phyloP scores from a whole-genome alignment of 192 early-diverging fungal species.

The Chytriomyces confervae region DNA sequence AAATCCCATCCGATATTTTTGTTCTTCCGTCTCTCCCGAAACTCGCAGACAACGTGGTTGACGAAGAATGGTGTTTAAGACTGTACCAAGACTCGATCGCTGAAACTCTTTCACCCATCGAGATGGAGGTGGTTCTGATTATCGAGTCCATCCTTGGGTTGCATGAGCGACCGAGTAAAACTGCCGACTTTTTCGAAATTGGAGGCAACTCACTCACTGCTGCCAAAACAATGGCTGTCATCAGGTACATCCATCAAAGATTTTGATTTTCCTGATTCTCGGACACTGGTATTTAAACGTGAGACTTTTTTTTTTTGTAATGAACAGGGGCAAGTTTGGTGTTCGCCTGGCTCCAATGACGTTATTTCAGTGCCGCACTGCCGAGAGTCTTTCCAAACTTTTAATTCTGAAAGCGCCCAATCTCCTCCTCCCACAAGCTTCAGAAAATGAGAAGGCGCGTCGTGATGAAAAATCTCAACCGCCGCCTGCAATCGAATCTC shows the following conservation, averaged over 20 bases:
- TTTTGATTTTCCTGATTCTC: background rate
- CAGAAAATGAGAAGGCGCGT: background rate
- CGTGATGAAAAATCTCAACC: background rate
- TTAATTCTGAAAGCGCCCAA: background rate
- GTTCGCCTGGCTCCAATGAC: constrained; percentile 11
- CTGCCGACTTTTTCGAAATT: constrained; percentile 50
- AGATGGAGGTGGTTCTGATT: constrained; percentile 25
- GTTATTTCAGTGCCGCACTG: constrained; percentile 3
- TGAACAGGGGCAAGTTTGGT: background rate
- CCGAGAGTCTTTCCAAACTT: background rate
- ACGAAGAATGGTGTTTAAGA: too few relatives aligned
- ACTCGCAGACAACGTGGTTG: too few relatives aligned
- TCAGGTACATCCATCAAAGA: constrained; percentile 16
- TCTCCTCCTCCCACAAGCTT: background rate
- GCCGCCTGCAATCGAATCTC: background rate
- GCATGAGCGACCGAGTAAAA: constrained; percentile 12
- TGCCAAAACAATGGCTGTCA: background rate
- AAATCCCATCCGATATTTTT: too few relatives aligned
- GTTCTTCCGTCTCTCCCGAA: too few relatives aligned
- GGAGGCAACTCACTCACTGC: constrained; percentile 49
- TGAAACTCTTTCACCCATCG: background rate
- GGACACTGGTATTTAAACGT: background rate
- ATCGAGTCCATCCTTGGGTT: constrained; percentile 43
- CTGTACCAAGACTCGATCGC: too few relatives aligned
- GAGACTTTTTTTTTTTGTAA: background rate